phyloP scores from a whole-genome alignment of 2,329 filamentous ascomycete genomes.

The Microdochium bolleyi region DNA sequence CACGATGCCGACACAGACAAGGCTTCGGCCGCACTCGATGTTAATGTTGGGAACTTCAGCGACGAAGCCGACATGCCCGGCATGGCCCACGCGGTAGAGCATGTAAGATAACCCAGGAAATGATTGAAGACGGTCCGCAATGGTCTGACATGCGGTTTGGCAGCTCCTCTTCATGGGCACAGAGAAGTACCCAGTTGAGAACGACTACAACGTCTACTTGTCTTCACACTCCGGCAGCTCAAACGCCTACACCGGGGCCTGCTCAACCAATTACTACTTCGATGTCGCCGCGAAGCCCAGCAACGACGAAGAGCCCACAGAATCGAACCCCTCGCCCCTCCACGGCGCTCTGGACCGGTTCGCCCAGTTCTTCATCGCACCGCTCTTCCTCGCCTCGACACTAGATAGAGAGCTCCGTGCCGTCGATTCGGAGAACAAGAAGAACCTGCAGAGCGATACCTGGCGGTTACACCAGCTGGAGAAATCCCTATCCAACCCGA shows the following conservation, averaged over 20 bases:
- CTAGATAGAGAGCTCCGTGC: conserved; percentile 81
- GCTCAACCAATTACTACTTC: conserved; percentile 97
- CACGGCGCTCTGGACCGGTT: conserved; percentile 84
- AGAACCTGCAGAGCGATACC: conserved; percentile 85
- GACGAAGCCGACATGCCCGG: conserved; percentile 87
- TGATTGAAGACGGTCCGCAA: not conserved
- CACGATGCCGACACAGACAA: conserved; percentile 96
- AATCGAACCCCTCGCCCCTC: conserved; percentile 51
- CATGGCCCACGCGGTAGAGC: conserved; percentile 93
- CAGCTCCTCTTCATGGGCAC: conserved; percentile 95
- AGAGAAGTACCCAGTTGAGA: conserved; percentile 93
- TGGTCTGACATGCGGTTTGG: not conserved
- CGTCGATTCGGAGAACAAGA: conserved; percentile 95
- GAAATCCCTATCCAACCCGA: conserved; percentile 79
- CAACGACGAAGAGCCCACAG: conserved; percentile 48
- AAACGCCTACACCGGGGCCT: conserved; percentile 89
- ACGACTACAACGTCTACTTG: conserved; percentile 91
- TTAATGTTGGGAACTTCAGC: conserved; percentile 93
- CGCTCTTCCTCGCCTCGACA: conserved; percentile 77
- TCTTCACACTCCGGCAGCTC: conserved; percentile 84
- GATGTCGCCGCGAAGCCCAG: conserved; percentile 78
- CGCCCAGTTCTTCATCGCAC: conserved; percentile 87
- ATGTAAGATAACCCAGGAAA: conserved; percentile 38
- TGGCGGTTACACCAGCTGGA: conserved; percentile 85
- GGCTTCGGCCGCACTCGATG: conserved; percentile 88